phyloP scores from a whole-genome alignment of 2,329 filamentous ascomycete species.

The Aspergillus glaucus region DNA sequence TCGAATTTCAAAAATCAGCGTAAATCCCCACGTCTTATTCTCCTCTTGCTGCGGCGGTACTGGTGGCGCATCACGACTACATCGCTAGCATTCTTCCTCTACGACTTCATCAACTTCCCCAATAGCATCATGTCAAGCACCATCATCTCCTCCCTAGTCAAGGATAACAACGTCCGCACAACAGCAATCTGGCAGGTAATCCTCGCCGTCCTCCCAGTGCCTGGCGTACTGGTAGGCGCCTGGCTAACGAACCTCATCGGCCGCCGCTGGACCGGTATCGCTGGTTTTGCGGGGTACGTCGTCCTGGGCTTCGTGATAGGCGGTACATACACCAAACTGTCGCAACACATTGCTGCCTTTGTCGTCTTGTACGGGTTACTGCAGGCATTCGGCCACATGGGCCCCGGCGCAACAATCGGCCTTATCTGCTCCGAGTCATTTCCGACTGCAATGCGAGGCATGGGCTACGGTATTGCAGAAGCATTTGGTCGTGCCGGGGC shows the following conservation, averaged over 20 bases:
- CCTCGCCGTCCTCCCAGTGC: conserved; percentile 27
- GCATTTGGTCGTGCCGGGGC: conserved; percentile 31
- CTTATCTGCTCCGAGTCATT: conserved; percentile 28
- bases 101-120: conserved; percentile 35
- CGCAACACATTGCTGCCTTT: conserved; percentile 24
- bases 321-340: conserved; percentile 20
- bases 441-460: conserved; percentile 27
- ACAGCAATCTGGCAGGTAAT: conserved; percentile 33
- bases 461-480: conserved; percentile 27
- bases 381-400: conserved; percentile 29
- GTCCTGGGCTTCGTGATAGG: conserved; percentile 28
- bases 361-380: conserved; percentile 30
- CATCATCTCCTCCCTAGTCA: conserved; percentile 28
- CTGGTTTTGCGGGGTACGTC: conserved; percentile 24
- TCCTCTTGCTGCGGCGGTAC: conserved; percentile 21
- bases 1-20: conserved; percentile 26
- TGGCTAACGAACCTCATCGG: conserved; percentile 29
- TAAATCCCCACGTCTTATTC: conserved; percentile 18
- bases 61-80: conserved; percentile 24
- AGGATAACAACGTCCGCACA: conserved; percentile 24
- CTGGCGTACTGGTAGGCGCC: conserved; percentile 27
- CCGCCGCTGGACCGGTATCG: conserved; percentile 22
- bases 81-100: conserved; percentile 30
- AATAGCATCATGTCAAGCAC: conserved; percentile 32
- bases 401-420: conserved; percentile 29